These are phyloP conservation scores for Candida germanica DNA, from an alignment of 805 yeast genomes.

Conservation along the genomic window DNA sequence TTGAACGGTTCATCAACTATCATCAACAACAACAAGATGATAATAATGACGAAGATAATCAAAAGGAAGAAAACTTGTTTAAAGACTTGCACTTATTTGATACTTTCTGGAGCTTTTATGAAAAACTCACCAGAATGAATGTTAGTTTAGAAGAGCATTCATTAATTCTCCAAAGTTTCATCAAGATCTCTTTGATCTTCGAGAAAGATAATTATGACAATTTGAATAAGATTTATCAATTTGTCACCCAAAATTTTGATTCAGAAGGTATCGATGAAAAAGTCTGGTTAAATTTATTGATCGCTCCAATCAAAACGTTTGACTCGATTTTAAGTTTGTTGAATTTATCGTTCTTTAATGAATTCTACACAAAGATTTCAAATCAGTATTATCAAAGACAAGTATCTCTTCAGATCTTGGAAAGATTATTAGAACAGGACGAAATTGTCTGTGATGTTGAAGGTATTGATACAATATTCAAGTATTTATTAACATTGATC, in stretches of 20 bases:
- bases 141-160: conserved; percentile 66
- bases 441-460: conserved; percentile 37
- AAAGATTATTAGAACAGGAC: conserved; percentile 43
- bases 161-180: conserved; percentile 60
- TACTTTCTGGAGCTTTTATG: conserved; percentile 64
- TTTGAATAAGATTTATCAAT: conserved; percentile 59
- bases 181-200: conserved; percentile 61
- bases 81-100: conserved; percentile 43
- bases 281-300: conserved; percentile 45
- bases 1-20: conserved; percentile 65
- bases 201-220: conserved; percentile 61
- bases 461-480: conserved; percentile 59
- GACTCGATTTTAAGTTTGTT: conserved; percentile 39
- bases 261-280: conserved; percentile 24
- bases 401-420: conserved; percentile 60
- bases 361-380: conserved; percentile 51
- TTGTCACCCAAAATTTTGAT: conserved; percentile 43
- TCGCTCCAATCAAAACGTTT: conserved; percentile 48
- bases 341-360: conserved; percentile 47
- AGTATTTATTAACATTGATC: conserved; percentile 55
- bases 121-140: conserved; percentile 51
- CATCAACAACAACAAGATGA: conserved; percentile 19
- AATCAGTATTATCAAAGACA: conserved; percentile 49
- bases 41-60: conserved; percentile 10
- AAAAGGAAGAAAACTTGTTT: conserved; percentile 7